phyloP scores from a whole-genome alignment of 106 monocot genomes.

The Phalaenopsis aphrodite region DNA sequence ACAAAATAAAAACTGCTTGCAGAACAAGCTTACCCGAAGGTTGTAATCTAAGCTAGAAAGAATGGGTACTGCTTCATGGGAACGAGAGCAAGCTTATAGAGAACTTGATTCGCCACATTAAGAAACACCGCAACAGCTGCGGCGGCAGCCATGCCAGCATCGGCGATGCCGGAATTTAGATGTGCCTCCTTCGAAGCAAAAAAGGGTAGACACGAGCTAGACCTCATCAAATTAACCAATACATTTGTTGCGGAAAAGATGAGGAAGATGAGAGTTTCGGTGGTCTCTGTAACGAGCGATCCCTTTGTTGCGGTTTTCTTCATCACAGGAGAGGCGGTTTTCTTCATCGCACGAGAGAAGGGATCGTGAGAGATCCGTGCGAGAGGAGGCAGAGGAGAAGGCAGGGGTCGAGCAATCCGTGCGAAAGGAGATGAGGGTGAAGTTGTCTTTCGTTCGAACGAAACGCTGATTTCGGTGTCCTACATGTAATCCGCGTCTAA shows the following conservation, averaged over 20 bases:
- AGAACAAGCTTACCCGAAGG: constrained; percentile 67
- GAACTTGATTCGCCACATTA: constrained; percentile 80
- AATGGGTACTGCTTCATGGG: constrained; percentile 96
- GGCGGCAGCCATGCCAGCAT: constrained; percentile 33
- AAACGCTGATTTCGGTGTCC: too few relatives aligned
- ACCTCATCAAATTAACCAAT: not conserved
- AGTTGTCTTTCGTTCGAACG: too few relatives aligned
- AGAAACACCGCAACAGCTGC: constrained; percentile 48
- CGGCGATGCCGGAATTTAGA: constrained; percentile 1
- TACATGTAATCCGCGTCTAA: too few relatives aligned
- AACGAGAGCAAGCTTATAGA: constrained; percentile 91
- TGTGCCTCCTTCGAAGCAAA: constrained; percentile 17
- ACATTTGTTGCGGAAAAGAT: not conserved
- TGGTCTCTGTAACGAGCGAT: too few relatives aligned
- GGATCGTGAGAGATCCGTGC: too few relatives aligned
- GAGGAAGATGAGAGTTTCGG: too few relatives aligned
- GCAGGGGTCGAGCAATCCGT: too few relatives aligned
- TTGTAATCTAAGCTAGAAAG: constrained; percentile 92
- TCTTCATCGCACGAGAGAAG: too few relatives aligned
- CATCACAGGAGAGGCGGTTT: too few relatives aligned
- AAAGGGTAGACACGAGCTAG: not conserved
- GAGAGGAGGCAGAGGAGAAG: too few relatives aligned
- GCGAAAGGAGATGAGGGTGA: too few relatives aligned
- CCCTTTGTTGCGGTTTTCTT: too few relatives aligned
- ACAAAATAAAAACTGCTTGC: not conserved